Conservation (phyloP, 2,329 filamentous ascomycete genomes). For the Colletotrichum liriopes region DNA sequence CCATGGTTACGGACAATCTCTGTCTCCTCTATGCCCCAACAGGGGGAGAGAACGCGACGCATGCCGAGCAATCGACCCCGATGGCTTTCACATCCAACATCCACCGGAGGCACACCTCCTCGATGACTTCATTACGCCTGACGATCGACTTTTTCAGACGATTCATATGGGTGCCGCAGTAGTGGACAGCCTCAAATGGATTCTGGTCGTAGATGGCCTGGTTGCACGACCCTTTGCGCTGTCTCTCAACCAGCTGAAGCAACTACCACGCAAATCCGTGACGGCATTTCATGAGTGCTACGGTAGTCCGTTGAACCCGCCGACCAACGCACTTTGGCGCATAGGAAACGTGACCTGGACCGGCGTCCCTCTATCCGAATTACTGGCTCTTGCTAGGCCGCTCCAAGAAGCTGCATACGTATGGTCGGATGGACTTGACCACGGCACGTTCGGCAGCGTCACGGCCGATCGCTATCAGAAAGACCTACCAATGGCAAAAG, state of each 20-base stretch:
- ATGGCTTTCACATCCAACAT: not conserved
- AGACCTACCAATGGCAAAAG: not conserved
- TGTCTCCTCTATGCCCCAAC: not conserved
- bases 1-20: not conserved
- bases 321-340: not conserved
- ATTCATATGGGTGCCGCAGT: not conserved
- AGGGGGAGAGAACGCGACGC: not conserved
- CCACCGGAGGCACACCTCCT: slow-evolving; percentile 3
- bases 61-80: not conserved
- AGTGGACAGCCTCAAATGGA: not conserved
- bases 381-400: not conserved
- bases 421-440: not conserved
- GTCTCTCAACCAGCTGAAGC: not conserved
- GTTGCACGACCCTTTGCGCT: not conserved
- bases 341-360: not conserved
- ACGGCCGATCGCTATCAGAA: not conserved
- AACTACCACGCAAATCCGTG: not conserved
- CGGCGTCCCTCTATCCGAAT: not conserved
- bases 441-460: not conserved
- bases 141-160: not conserved
- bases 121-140: slow-evolving; percentile 2
- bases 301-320: not conserved
- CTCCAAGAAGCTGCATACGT: not conserved
- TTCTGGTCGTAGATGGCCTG: not conserved
- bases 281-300: slow-evolving; percentile 1